Percentiles rank a stretch among this genome's conserved stretches.
phyloP scores from a whole-genome alignment of 345 rosid genomes.

The Citrus mangshanensis region DNA sequence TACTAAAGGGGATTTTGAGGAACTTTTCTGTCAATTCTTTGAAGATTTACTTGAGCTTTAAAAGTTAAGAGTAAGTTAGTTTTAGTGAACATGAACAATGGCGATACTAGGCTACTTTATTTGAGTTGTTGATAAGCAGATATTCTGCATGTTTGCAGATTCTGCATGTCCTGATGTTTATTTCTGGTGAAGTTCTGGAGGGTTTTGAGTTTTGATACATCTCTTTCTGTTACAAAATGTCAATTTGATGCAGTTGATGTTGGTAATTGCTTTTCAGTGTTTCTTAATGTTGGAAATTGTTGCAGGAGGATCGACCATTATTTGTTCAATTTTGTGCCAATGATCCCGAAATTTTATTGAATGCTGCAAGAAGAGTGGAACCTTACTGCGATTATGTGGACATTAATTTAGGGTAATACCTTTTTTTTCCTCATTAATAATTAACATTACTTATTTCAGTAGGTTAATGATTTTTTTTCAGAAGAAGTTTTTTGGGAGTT shows the following conservation, averaged over 20 bases:
- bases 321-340: slow-evolving; percentile 97
- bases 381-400: slow-evolving; percentile 88
- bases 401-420: slow-evolving; percentile 79
- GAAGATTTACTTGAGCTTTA: neutral
- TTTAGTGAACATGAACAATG: neutral
- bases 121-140: neutral
- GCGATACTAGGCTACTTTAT: neutral
- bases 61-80: neutral
- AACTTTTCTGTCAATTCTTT: neutral
- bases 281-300: neutral
- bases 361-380: slow-evolving; percentile 81
- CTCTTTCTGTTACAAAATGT: neutral
- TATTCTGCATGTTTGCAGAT: neutral
- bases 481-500: too few relatives aligned
- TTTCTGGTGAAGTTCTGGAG: neutral
- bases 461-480: too few relatives aligned
- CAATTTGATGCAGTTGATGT: neutral
- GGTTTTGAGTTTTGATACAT: neutral
- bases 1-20: neutral
- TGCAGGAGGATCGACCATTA: slow-evolving; percentile 93
- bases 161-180: neutral
- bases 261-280: neutral
- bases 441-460: neutral
- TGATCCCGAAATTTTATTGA: slow-evolving; percentile 71
- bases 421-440: neutral